A percentile compares a stretch with the other conserved stretches of the same genome.
phyloP scores from a whole-genome alignment of 345 rosid genomes.

The Camelina neglecta region DNA sequence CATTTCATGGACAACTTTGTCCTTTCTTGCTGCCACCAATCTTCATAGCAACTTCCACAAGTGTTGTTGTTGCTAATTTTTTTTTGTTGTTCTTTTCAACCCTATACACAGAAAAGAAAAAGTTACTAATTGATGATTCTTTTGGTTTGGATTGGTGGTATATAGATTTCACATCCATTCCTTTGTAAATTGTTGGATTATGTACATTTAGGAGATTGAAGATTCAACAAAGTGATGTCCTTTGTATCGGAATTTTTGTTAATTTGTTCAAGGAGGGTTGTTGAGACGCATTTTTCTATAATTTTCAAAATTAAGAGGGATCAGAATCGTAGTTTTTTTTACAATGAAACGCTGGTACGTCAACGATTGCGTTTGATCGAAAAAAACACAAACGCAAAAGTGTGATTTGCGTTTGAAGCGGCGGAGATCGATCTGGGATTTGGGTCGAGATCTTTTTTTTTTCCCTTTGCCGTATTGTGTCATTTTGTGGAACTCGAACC shows the following conservation, averaged over 20 bases:
- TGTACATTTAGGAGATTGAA: constrained; percentile 33
- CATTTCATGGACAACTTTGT: constrained; percentile 79
- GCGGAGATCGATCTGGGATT: constrained; percentile 36
- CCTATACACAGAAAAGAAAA: background rate
- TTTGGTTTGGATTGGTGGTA: constrained; percentile 34
- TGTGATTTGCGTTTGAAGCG: constrained; percentile 38
- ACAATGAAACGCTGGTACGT: background rate
- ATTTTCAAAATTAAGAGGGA: background rate
- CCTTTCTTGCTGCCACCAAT: constrained; percentile 57
- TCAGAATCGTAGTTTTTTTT: background rate
- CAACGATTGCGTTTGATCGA: constrained; percentile 8
- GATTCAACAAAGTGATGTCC: constrained; percentile 21
- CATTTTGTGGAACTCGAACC: constrained; percentile 41
- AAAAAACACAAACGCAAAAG: constrained; percentile 2
- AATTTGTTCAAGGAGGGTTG: background rate
- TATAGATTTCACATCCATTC: constrained; percentile 29
- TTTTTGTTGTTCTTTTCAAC: constrained; percentile 20
- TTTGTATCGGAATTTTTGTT: constrained; percentile 8
- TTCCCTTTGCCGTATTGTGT: background rate
- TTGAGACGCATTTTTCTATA: background rate
- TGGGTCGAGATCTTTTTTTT: constrained; percentile 26
- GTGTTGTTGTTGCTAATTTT: constrained; percentile 27
- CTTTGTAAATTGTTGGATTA: constrained; percentile 39
- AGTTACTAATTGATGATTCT: constrained; percentile 37
- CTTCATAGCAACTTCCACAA: constrained; percentile 37